A percentile compares a stretch with the other conserved stretches of the same genome.
phyloP scores from a whole-genome alignment of 768 basidiomycete genomes.

The Amyloporia xantha region DNA sequence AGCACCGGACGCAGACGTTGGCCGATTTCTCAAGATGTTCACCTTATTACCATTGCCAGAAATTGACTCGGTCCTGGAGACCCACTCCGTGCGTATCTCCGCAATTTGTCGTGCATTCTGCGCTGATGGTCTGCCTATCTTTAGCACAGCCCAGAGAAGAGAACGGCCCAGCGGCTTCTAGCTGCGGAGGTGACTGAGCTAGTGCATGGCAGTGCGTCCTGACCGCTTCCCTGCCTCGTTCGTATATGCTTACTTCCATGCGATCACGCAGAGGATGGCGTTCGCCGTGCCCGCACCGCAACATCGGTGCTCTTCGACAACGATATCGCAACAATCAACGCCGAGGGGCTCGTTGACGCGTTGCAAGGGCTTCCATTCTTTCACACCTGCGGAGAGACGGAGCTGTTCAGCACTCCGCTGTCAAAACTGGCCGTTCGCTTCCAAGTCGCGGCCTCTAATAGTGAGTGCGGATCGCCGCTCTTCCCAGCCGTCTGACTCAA shows the following conservation, averaged over 20 bases:
- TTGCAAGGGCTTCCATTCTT: constrained; percentile 64
- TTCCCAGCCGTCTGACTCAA: not conserved
- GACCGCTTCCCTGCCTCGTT: too few species aligned
- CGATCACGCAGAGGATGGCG: constrained; percentile 16
- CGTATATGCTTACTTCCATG: not conserved
- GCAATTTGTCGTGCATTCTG: not conserved
- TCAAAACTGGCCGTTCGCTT: constrained; percentile 55
- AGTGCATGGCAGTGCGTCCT: constrained; percentile 22
- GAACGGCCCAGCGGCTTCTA: constrained; percentile 21
- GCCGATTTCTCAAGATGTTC: constrained; percentile 73
- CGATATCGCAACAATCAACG: constrained; percentile 31
- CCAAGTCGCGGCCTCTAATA: constrained; percentile 54
- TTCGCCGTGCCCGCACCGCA: constrained; percentile 18
- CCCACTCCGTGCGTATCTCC: constrained; percentile 45
- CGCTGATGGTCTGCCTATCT: not conserved
- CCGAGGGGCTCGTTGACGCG: constrained; percentile 52
- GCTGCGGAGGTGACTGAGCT: constrained; percentile 24
- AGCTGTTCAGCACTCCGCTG: constrained; percentile 49
- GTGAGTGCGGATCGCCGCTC: constrained; percentile 33
- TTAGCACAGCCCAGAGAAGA: constrained; percentile 19
- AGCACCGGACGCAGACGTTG: constrained; percentile 73
- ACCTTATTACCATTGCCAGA: constrained; percentile 61
- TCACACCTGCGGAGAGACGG: constrained; percentile 38
- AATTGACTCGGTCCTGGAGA: constrained; percentile 48
- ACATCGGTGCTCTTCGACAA: constrained; percentile 21